Evolutionary conservation across 2,329 filamentous ascomycete species (phyloP), one percentile per base, ranked within the genome.

Genomic region (Fusarium nelsonii): DNA sequence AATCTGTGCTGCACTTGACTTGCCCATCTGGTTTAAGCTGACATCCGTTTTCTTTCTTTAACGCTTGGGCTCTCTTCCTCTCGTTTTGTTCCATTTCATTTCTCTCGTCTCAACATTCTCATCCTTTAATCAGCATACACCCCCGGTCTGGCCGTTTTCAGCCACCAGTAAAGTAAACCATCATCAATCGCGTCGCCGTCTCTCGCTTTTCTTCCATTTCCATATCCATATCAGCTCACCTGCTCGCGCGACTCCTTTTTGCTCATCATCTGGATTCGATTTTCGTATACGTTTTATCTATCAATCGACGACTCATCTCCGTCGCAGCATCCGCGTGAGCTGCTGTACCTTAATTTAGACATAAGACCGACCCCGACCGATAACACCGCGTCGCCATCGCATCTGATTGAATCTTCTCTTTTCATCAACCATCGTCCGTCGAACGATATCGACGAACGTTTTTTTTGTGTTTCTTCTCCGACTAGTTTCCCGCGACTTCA

Each of bases 401-500:
- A 45, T 40, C 40, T 53, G 39, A 58, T 36, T 53, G 32, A 52
- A 26, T 63, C 41, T 43, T 36, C 51, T 53, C 40, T 52, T n/a
- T 52, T 28, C 41, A 59, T 58, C 65, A 58, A 41, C 36, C 49
- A 54, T 63, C 62, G 54, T 51, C 58, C 55, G 53, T 72, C 52
- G 49, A 57, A 53, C 41, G 33, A 41, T 53, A 55, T 58, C 58
- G 68, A 72, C 63, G 49, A 58, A 18, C 58, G 52, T 44, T 50
- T 39, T 63, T 40, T 39, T 58, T 54, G n/a, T n/a, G n/a, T 39
- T 23, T 23, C 46, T 48, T 51, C 50, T 56, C 58, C 52, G 48
- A 58, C 32, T 26, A 44, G n/a, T 45, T 40, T 10, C 39, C 70
- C 71, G 65, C 66, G 78, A 77, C 80, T 81, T 79, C 77, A 75